Evolutionary conservation across 2,329 filamentous ascomycete species (phyloP).

Genomic region (Knoxdaviesia capensis): DNA sequence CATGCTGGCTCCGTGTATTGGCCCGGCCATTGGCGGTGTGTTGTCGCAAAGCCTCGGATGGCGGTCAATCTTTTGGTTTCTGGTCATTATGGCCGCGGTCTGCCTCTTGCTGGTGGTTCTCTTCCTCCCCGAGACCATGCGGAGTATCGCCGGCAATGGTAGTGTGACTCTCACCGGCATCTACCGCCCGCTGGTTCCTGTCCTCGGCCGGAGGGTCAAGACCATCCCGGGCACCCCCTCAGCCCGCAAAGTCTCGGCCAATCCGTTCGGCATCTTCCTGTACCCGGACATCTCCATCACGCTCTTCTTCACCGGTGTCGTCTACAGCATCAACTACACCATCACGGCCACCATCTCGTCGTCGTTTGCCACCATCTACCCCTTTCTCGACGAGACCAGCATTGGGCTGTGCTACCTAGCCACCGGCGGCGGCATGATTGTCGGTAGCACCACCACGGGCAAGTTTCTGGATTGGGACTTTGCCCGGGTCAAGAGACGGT

Average conservation of each 20-base stretch:
- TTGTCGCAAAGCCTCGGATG: slow-evolving; percentile 26
- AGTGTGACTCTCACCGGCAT: slow-evolving; percentile 5
- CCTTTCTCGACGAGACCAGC: slow-evolving; percentile 10
- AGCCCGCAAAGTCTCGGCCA: slow-evolving; percentile 4
- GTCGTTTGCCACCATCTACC: slow-evolving; percentile 11
- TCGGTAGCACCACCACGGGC: slow-evolving; percentile 10
- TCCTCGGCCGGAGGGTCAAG: slow-evolving; percentile 4
- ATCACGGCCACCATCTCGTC: slow-evolving; percentile 15
- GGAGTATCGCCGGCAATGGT: slow-evolving; percentile 11
- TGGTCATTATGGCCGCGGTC: slow-evolving; percentile 21
- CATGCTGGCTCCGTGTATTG: slow-evolving; percentile 23
- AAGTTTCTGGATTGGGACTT: slow-evolving; percentile 11
- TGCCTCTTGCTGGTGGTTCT: slow-evolving; percentile 15
- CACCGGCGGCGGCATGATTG: slow-evolving; percentile 12
- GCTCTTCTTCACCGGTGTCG: slow-evolving; percentile 12
- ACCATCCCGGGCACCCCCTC: background rate
- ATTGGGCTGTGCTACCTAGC: slow-evolving; percentile 13
- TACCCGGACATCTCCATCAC: slow-evolving; percentile 12
- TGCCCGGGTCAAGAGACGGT: slow-evolving; percentile 1
- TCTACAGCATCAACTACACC: slow-evolving; percentile 15
- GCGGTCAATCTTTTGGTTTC: slow-evolving; percentile 31
- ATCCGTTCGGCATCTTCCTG: slow-evolving; percentile 13
- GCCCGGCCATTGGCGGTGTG: slow-evolving; percentile 27
- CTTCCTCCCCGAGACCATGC: slow-evolving; percentile 13
- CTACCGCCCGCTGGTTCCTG: slow-evolving; percentile 6